These are phyloP conservation scores for Termitomyces sp. DNA, from an alignment of 768 basidiomycete genomes.

Conservation along the genomic window DNA sequence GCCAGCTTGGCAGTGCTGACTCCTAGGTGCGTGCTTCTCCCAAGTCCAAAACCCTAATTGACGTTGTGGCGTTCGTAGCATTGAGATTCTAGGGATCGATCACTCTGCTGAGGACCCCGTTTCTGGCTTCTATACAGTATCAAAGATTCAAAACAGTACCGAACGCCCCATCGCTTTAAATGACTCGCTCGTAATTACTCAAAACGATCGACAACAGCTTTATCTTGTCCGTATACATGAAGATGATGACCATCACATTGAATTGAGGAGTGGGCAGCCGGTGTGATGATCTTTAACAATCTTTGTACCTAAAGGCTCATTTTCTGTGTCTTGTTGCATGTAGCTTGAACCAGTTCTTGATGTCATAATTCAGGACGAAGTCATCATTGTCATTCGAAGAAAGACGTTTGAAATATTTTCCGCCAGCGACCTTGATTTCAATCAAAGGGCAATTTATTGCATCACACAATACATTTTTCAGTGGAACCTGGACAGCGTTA, in stretches of 20 bases:
- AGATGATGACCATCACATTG: constrained; percentile 26
- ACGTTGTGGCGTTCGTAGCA: constrained; percentile 20
- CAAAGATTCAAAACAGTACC: constrained; percentile 25
- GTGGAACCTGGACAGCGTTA: constrained; percentile 53
- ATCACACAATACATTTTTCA: constrained; percentile 43
- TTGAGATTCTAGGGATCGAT: constrained; percentile 38
- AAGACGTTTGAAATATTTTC: constrained; percentile 40
- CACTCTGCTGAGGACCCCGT: constrained; percentile 28
- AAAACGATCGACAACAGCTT: constrained; percentile 24
- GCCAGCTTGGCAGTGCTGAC: constrained; percentile 39
- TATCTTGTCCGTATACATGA: constrained; percentile 25
- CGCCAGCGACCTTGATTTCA: constrained; percentile 21
- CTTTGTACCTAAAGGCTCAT: neutral
- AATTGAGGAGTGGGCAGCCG: constrained; percentile 30
- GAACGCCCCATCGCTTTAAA: constrained; percentile 27
- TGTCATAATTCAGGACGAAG: constrained; percentile 35
- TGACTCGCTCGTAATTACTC: constrained; percentile 33
- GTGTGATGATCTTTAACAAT: constrained; percentile 11
- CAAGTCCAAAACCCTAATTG: neutral
- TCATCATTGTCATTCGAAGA: constrained; percentile 40
- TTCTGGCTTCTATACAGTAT: constrained; percentile 29
- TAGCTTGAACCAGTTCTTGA: constrained; percentile 37
- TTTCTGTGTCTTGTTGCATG: neutral
- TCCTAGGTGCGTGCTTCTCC: constrained; percentile 26
- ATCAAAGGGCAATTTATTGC: constrained; percentile 31